A percentile compares a stretch with the other conserved stretches of the same genome.
Evolutionary conservation across 495 filamentous ascomycete genomes (phyloP).

Genomic region (Penicillium pulvis): DNA sequence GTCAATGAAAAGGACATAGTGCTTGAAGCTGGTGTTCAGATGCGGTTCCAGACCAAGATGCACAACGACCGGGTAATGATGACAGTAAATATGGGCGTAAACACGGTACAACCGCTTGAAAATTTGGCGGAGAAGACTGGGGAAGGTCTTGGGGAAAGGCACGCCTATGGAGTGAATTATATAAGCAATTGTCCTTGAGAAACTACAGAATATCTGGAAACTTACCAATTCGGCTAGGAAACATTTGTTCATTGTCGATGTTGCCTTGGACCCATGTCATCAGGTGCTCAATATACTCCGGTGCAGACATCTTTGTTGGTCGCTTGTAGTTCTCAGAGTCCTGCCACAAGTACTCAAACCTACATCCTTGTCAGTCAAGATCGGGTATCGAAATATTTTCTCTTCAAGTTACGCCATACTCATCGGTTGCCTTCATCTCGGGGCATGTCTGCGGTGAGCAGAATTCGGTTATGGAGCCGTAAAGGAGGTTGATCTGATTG

Average conservation of each 20-base stretch:
- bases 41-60: conserved; percentile 95
- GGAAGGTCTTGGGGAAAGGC: conserved; percentile 92
- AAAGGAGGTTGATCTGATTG: conserved; percentile 98
- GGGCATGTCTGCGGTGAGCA: conserved; percentile 96
- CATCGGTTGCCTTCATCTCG: conserved; percentile 99
- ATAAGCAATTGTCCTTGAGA: conserved; percentile 9
- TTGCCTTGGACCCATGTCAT: conserved; percentile 96
- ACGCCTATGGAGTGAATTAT: conserved; percentile 59
- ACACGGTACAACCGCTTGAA: conserved; percentile 99
- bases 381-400: background rate
- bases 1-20: conserved; percentile 96
- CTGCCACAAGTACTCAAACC: conserved; percentile 99
- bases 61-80: conserved; percentile 96
- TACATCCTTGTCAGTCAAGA: conserved; percentile 29
- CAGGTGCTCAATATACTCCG: conserved; percentile 94
- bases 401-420: conserved; percentile 55
- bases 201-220: background rate
- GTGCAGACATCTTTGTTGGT: conserved; percentile 96
- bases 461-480: conserved; percentile 98
- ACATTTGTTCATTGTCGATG: conserved; percentile 93
- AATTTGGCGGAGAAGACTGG: conserved; percentile 81
- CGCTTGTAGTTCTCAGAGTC: conserved; percentile 90
- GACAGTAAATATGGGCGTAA: conserved; percentile 99
- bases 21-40: conserved; percentile 99
- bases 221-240: conserved; percentile 87